Evolutionary conservation across 2,329 filamentous ascomycete species (phyloP).

Genomic region (Fusarium tjaetaba): DNA sequence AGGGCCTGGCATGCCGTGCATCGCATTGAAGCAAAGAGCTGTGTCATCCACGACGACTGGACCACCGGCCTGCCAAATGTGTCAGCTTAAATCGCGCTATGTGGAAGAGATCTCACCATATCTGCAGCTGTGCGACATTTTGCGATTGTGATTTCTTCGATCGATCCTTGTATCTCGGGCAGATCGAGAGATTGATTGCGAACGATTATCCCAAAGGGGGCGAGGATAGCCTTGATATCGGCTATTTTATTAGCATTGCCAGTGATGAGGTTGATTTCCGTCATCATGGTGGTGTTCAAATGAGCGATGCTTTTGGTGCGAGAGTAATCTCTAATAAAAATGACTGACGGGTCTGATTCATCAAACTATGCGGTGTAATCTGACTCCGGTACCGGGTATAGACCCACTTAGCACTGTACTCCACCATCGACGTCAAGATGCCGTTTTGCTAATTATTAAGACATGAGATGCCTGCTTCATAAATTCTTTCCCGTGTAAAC

Average conservation of each 20-base stretch:
- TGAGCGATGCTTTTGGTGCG: rapidly evolving
- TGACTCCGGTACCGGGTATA: neutral
- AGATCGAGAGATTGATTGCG: neutral
- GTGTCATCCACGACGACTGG: neutral
- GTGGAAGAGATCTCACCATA: neutral
- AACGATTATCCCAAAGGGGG: neutral
- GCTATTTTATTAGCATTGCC: neutral
- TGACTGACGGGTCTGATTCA: neutral
- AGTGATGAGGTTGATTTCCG: neutral
- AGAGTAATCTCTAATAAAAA: too few relatives aligned
- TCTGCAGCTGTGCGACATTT: neutral
- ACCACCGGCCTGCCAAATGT: neutral
- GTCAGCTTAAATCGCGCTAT: neutral
- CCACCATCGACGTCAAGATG: too few relatives aligned
- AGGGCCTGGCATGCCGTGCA: neutral
- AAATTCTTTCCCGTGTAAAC: too few relatives aligned
- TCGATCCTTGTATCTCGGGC: neutral
- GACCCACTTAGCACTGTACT: too few relatives aligned
- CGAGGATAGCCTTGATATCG: neutral
- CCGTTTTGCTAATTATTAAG: too few relatives aligned
- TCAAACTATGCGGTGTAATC: too few relatives aligned
- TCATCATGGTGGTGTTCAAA: neutral
- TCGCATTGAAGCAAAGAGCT: neutral
- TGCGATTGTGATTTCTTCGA: neutral
- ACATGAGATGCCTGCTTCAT: too few relatives aligned